Evolutionary conservation across 106 monocot species (phyloP).

Genomic region (Apostasia shenzhenica): DNA sequence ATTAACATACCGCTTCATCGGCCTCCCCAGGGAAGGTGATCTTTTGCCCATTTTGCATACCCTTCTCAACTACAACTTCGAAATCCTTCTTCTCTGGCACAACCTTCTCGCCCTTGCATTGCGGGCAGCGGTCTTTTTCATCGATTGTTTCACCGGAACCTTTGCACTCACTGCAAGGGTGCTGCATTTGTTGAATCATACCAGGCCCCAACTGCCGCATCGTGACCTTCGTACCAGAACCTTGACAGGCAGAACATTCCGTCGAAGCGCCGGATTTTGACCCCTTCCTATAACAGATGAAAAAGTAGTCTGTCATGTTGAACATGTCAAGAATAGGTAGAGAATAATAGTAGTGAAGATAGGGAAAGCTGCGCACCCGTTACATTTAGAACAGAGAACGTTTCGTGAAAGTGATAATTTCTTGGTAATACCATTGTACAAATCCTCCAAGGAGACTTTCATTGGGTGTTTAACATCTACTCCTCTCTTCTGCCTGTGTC

Average conservation of each 20-base stretch:
- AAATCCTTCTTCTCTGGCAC: slow-evolving; percentile 89
- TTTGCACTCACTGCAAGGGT: slow-evolving; percentile 88
- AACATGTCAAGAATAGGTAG: background rate
- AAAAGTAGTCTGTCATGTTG: background rate
- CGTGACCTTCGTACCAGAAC: slow-evolving; percentile 87
- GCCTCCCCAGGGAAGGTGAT: slow-evolving; percentile 95
- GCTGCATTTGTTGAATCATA: slow-evolving; percentile 98
- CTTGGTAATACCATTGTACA: slow-evolving; percentile 89
- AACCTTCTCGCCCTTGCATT: slow-evolving; percentile 94
- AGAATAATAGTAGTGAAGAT: background rate
- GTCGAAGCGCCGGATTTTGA: slow-evolving; percentile 91
- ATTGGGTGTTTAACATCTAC: slow-evolving; percentile 86
- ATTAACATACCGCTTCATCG: slow-evolving; percentile 73
- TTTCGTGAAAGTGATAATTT: slow-evolving; percentile 89
- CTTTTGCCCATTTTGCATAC: slow-evolving; percentile 88
- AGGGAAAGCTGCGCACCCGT: slow-evolving; percentile 40
- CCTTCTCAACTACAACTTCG: slow-evolving; percentile 86
- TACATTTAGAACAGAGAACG: slow-evolving; percentile 81
- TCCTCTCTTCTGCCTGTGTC: slow-evolving; percentile 86
- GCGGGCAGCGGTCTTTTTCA: slow-evolving; percentile 74
- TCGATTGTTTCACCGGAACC: slow-evolving; percentile 83
- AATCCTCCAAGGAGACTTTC: slow-evolving; percentile 82
- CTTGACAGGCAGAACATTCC: slow-evolving; percentile 77
- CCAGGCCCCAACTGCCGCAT: slow-evolving; percentile 80
- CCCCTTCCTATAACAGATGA: slow-evolving; percentile 44